Evolutionary conservation across 78 protist genomes (phyloP).

Genomic region (Ministeria vibrans): DNA sequence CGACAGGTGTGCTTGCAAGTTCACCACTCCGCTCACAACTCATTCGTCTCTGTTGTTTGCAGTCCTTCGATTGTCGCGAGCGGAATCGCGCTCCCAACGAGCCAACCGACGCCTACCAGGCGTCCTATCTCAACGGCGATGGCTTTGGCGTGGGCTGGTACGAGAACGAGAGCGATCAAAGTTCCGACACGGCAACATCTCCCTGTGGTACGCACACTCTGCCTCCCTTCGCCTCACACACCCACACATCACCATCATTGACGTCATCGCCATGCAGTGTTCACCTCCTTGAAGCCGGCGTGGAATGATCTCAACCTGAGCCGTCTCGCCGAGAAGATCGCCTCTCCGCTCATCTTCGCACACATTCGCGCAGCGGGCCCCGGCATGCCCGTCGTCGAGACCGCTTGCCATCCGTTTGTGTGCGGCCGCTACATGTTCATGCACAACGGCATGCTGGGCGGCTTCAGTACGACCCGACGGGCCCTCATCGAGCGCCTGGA

Average conservation of each 20-base stretch:
- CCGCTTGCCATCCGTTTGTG: conserved; percentile 46
- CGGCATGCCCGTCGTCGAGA: conserved; percentile 16
- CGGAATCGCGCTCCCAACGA: not conserved
- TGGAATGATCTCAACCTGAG: conserved; percentile 38
- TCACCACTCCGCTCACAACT: not conserved
- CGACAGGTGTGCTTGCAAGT: not conserved
- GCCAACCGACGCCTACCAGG: not conserved
- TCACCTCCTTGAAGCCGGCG: conserved; percentile 34
- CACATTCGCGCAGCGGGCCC: conserved; percentile 50
- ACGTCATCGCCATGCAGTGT: no score
- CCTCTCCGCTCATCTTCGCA: conserved; percentile 28
- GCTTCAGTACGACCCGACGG: not conserved
- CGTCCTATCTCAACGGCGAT: conserved; percentile 3
- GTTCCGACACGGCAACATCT: no score
- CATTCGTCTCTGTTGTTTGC: not conserved
- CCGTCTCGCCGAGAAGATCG: conserved; percentile 23
- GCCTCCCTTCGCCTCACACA: no score
- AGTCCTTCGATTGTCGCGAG: not conserved
- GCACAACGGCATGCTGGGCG: conserved; percentile 51
- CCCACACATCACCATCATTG: no score
- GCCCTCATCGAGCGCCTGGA: not conserved
- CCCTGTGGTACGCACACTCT: no score
- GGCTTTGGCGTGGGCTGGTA: conserved; percentile 10
- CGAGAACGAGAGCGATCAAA: no score
- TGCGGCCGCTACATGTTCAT: conserved; percentile 32